A percentile compares a stretch with the other conserved stretches of the same genome.
Conservation (phyloP, 2,329 filamentous ascomycete species). For the Rosellinia necatrix region DNA sequence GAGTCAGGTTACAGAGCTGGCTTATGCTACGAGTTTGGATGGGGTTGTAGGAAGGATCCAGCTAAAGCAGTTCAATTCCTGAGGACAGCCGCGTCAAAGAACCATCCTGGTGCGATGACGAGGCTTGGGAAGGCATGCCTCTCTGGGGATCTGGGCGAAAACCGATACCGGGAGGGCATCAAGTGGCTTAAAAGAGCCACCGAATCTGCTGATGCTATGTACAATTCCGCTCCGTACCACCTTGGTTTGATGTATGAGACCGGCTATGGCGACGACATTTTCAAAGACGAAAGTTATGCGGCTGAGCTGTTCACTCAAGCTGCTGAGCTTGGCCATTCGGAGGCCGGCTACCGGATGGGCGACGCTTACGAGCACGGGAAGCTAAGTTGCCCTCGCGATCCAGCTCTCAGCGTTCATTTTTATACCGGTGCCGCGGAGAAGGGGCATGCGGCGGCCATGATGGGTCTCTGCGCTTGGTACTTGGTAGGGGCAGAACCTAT, state of each 20-base stretch:
- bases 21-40: slow-evolving; percentile 96
- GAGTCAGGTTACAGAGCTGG: slow-evolving; percentile 94
- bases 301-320: slow-evolving; percentile 94
- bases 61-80: slow-evolving; percentile 94
- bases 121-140: slow-evolving; percentile 90
- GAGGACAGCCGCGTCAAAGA: slow-evolving; percentile 86
- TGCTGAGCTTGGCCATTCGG: slow-evolving; percentile 85
- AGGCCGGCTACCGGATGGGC: slow-evolving; percentile 88
- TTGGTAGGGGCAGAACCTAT: slow-evolving; percentile 92
- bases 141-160: slow-evolving; percentile 84
- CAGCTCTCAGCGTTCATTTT: slow-evolving; percentile 93
- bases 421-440: slow-evolving; percentile 90
- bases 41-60: slow-evolving; percentile 89
- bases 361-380: slow-evolving; percentile 95
- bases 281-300: slow-evolving; percentile 87
- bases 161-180: slow-evolving; percentile 85
- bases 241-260: slow-evolving; percentile 86
- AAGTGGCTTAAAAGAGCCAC: slow-evolving; percentile 96
- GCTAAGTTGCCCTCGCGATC: slow-evolving; percentile 85
- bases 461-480: slow-evolving; percentile 98
- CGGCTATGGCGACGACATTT: slow-evolving; percentile 93
- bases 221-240: slow-evolving; percentile 91
- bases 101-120: slow-evolving; percentile 93
- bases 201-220: slow-evolving; percentile 87
- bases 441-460: slow-evolving; percentile 87